These are phyloP conservation scores for Hericium erinaceus DNA, from an alignment of 768 basidiomycete genomes.

Conservation along the genomic window DNA sequence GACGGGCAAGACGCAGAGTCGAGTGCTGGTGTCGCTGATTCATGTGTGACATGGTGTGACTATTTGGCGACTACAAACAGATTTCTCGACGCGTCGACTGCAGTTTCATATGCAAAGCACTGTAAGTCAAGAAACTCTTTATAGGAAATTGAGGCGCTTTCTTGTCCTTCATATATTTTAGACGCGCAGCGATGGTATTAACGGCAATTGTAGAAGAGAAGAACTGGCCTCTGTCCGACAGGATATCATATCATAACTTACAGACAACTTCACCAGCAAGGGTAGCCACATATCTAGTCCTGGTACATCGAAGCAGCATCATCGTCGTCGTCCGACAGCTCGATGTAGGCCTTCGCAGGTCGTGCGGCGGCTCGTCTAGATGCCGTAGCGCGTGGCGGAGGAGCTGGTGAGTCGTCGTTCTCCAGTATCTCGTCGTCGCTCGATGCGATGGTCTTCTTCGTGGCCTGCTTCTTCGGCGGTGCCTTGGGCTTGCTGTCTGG, in stretches of 20 bases:
- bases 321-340: slow-evolving; percentile 41
- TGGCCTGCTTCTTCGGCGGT: slow-evolving; percentile 4
- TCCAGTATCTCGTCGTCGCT: slow-evolving; percentile 34
- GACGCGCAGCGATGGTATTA: too few species aligned
- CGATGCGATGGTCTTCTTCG: slow-evolving; percentile 23
- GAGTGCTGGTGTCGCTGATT: too few species aligned
- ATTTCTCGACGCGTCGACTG: too few species aligned
- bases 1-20: too few species aligned
- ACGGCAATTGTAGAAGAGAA: too few species aligned
- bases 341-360: slow-evolving; percentile 30
- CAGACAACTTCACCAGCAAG: background rate
- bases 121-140: too few species aligned
- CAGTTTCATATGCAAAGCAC: too few species aligned
- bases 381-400: slow-evolving; percentile 28
- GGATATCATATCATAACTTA: background rate
- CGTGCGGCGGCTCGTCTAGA: slow-evolving; percentile 41
- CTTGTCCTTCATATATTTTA: too few species aligned
- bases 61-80: too few species aligned
- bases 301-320: slow-evolving; percentile 19
- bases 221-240: too few species aligned
- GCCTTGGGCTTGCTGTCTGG: slow-evolving; percentile 1
- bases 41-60: too few species aligned
- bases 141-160: too few species aligned
- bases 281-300: background rate
- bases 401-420: slow-evolving; percentile 32